phyloP scores from a whole-genome alignment of 2,329 filamentous ascomycete genomes.

The Cytospora piceae region DNA sequence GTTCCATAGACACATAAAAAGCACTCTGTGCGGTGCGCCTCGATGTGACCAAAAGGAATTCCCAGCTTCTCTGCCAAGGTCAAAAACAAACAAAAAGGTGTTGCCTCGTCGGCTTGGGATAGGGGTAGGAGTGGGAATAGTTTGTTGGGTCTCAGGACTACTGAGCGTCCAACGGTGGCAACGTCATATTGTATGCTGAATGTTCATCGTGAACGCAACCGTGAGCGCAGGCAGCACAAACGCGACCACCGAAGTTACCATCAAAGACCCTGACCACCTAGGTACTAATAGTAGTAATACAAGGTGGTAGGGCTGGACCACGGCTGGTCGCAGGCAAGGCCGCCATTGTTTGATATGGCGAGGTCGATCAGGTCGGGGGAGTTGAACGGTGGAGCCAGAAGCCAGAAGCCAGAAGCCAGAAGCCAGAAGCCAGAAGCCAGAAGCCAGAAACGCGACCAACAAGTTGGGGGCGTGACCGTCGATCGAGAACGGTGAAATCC shows the following conservation, averaged over 20 bases:
- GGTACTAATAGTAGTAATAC: not conserved
- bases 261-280: not conserved
- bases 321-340: not conserved
- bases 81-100: not conserved
- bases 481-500: constrained; percentile 23
- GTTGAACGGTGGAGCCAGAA: not conserved
- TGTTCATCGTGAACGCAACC: constrained; percentile 19
- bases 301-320: not conserved
- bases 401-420: not conserved
- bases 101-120: not conserved
- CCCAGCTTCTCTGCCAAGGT: not conserved
- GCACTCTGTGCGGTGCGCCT: not conserved
- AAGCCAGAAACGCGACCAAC: too few species aligned
- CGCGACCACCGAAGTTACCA: not conserved
- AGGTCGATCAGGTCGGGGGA: not conserved
- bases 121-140: not conserved
- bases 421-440: not conserved
- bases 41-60: not conserved
- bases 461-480: not conserved
- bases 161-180: constrained; percentile 25
- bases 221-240: not conserved
- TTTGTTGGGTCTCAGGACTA: constrained; percentile 19
- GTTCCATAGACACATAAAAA: not conserved
- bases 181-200: constrained; percentile 9
- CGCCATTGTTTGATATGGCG: not conserved